Evolutionary conservation across 345 rosid species (phyloP).

Genomic region (Gynandropsis gynandra): DNA sequence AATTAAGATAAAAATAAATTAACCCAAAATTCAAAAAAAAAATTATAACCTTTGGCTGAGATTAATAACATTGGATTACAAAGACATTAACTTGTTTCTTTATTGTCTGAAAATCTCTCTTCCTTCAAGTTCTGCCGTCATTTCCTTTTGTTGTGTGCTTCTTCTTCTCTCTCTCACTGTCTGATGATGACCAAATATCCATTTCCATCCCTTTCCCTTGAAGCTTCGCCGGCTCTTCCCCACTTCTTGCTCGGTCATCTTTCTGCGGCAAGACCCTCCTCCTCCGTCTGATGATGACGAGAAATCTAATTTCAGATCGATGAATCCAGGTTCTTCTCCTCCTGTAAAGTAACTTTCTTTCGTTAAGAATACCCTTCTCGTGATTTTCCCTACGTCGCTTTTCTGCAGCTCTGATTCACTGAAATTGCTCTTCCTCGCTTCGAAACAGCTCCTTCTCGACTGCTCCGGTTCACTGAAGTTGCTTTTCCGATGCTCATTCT

Average conservation of each 20-base stretch:
- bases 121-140: neutral
- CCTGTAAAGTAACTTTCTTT: constrained; percentile 66
- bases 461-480: constrained; percentile 53
- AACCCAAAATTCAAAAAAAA: neutral
- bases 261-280: constrained; percentile 59
- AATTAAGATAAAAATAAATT: constrained; percentile 4
- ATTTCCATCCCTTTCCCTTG: constrained; percentile 63
- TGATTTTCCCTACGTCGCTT: constrained; percentile 29
- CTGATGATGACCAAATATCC: constrained; percentile 67
- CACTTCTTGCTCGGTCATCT: constrained; percentile 52
- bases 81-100: constrained; percentile 9
- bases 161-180: neutral
- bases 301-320: constrained; percentile 77
- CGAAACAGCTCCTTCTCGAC: constrained; percentile 50
- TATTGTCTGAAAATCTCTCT: too few species aligned
- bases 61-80: constrained; percentile 25
- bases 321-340: constrained; percentile 76
- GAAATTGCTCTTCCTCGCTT: constrained; percentile 55
- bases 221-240: constrained; percentile 75
- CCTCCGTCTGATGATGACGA: constrained; percentile 37
- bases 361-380: constrained; percentile 58
- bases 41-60: constrained; percentile 2
- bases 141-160: too few species aligned
- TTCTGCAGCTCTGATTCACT: constrained; percentile 41
- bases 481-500: constrained; percentile 48